Percentiles rank a stretch among this genome's conserved stretches.
Conservation (phyloP, 1,284 basidiomycete species). For the Sporisorium exsertum region DNA sequence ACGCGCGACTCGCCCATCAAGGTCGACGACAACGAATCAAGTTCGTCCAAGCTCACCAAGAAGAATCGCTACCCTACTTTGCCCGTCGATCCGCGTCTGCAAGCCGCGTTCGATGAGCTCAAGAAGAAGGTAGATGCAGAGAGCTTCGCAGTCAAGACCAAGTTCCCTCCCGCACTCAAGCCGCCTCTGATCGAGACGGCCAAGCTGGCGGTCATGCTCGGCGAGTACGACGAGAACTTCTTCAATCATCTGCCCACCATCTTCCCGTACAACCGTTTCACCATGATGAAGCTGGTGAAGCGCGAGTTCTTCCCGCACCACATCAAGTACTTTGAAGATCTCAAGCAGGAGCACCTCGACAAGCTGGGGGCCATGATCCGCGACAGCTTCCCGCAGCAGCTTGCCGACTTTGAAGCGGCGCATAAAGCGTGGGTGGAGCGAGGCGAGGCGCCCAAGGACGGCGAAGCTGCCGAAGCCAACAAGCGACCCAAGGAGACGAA, state of each 20-base stretch:
- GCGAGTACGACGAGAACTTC: conserved; percentile 90
- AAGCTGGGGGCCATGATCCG: conserved; percentile 49
- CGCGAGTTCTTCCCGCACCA: conserved; percentile 65
- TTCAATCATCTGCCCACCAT: conserved; percentile 86
- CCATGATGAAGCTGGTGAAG: conserved; percentile 69
- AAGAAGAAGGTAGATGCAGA: conserved; percentile 74
- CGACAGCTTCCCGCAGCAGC: conserved; percentile 53
- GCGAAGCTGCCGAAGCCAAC: conserved; percentile 12
- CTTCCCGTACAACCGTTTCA: conserved; percentile 91
- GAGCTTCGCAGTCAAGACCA: conserved; percentile 75
- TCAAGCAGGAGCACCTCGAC: conserved; percentile 63
- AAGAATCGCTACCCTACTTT: conserved; percentile 56
- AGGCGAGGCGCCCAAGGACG: conserved; percentile 44
- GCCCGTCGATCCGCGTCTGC: conserved; percentile 76
- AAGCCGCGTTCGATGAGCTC: conserved; percentile 76
- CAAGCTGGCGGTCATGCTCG: conserved; percentile 81
- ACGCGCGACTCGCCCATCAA: conserved; percentile 75
- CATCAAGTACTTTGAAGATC: conserved; percentile 55
- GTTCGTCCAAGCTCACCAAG: conserved; percentile 70
- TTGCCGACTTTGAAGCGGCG: conserved; percentile 56
- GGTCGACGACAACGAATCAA: conserved; percentile 71
- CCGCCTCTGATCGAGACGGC: conserved; percentile 80
- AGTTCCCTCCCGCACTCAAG: conserved; percentile 86
- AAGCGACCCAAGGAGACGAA: background rate
- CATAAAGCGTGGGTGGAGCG: conserved; percentile 48